phyloP scores from a whole-genome alignment of 2,329 filamentous ascomycete species.

The Pseudogymnoascus sp. region DNA sequence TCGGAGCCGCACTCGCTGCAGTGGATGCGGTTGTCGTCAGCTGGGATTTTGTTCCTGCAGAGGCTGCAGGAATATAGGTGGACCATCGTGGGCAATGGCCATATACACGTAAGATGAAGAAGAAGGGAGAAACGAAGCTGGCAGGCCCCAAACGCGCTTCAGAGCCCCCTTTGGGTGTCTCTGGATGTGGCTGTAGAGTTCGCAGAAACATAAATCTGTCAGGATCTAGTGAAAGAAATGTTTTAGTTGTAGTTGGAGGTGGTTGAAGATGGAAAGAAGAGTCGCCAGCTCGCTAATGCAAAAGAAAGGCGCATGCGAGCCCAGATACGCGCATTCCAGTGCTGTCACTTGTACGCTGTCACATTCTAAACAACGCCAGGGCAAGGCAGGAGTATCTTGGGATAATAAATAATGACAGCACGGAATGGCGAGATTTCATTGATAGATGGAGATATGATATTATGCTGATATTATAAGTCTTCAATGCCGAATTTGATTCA shows the following conservation, averaged over 20 bases:
- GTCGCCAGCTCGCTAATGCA: neutral
- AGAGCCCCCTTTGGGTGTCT: too few species aligned
- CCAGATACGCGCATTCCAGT: neutral
- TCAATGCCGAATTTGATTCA: neutral
- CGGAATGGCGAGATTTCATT: neutral
- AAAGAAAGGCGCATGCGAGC: too few species aligned
- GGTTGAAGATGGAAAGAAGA: neutral
- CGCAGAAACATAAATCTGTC: neutral
- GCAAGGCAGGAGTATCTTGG: neutral
- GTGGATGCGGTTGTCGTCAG: neutral
- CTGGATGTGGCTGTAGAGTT: neutral
- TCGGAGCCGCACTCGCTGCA: neutral
- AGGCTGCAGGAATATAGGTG: neutral
- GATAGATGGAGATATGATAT: neutral
- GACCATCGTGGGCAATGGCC: neutral
- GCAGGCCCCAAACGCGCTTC: too few species aligned
- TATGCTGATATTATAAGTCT: neutral
- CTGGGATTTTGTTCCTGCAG: neutral
- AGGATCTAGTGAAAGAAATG: neutral
- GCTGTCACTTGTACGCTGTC: neutral
- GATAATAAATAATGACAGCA: neutral
- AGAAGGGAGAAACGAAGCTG: neutral
- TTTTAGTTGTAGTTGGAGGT: neutral
- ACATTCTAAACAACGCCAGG: neutral
- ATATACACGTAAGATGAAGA: neutral